Percentiles rank a stretch among this genome's conserved stretches.
Evolutionary conservation across 306 rosid species (phyloP).

Genomic region (Chamaecrista fasciculata): DNA sequence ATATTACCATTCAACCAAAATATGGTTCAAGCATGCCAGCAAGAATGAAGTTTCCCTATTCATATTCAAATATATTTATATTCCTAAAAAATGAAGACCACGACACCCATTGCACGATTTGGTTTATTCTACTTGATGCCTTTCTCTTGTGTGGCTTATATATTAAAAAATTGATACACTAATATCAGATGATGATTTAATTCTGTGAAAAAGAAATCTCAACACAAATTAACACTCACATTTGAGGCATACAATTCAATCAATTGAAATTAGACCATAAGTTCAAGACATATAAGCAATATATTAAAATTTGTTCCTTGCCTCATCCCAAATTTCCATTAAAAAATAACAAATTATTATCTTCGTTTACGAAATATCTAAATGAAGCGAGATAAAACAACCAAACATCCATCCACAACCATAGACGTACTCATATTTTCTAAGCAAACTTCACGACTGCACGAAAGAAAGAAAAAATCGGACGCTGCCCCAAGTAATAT

Average conservation of each 20-base stretch:
- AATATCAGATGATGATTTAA: background rate
- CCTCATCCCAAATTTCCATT: background rate
- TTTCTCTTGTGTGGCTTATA: background rate
- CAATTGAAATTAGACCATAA: background rate
- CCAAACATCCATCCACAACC: background rate
- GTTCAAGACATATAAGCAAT: background rate
- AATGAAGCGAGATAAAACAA: background rate
- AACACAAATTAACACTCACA: background rate
- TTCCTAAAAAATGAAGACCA: background rate
- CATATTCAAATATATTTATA: background rate
- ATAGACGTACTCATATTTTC: background rate
- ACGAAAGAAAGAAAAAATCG: background rate
- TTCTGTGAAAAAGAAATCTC: background rate
- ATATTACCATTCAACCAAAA: background rate
- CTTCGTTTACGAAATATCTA: background rate
- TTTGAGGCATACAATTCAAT: background rate
- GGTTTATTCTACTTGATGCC: background rate
- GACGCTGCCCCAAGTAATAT: background rate
- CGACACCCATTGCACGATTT: background rate
- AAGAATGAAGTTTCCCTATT: background rate
- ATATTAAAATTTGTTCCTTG: background rate
- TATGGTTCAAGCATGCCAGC: background rate
- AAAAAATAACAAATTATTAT: background rate
- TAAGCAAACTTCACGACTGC: background rate
- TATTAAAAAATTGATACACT: background rate